Percentiles rank a stretch among this genome's conserved stretches.
phyloP scores from a whole-genome alignment of 805 yeast species.

The Candida anglica region DNA sequence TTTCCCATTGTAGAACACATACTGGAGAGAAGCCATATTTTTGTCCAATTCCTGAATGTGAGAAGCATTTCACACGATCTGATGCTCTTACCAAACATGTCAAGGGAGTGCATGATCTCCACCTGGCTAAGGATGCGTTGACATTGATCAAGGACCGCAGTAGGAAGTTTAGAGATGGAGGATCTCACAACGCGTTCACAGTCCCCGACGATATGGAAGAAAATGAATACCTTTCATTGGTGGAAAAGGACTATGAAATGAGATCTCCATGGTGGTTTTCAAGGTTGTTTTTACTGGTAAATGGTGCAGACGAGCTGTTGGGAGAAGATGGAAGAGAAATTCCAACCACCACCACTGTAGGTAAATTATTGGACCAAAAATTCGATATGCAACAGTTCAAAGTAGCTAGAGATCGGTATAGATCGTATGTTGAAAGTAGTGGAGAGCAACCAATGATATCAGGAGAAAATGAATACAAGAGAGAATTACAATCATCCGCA shows the following conservation, averaged over 20 bases:
- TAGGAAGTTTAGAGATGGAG: slow-evolving; percentile 15
- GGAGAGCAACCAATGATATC: slow-evolving; percentile 12
- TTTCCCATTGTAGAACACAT: slow-evolving; percentile 62
- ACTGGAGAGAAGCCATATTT: slow-evolving; percentile 64
- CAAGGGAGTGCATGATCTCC: slow-evolving; percentile 55
- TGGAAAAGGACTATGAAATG: slow-evolving; percentile 30
- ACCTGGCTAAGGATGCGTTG: slow-evolving; percentile 31
- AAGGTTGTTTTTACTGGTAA: slow-evolving; percentile 22
- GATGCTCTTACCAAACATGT: slow-evolving; percentile 66
- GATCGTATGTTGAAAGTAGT: slow-evolving; percentile 10
- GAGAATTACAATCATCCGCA: background rate
- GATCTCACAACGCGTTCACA: slow-evolving; percentile 1
- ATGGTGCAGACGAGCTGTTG: slow-evolving; percentile 7
- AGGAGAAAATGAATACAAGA: background rate
- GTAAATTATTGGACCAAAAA: background rate
- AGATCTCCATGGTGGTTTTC: slow-evolving; percentile 42
- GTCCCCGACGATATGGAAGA: slow-evolving; percentile 27
- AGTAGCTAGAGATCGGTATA: slow-evolving; percentile 31
- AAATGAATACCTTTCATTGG: slow-evolving; percentile 20
- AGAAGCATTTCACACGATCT: slow-evolving; percentile 51
- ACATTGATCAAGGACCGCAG: slow-evolving; percentile 23
- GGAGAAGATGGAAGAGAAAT: slow-evolving; percentile 13
- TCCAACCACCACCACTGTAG: slow-evolving; percentile 11
- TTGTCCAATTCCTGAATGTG: slow-evolving; percentile 67
- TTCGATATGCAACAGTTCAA: slow-evolving; percentile 29